Evolutionary conservation across 129 eudicot species (phyloP), one percentile per base, ranked within the genome.

Genomic region (Chrysanthemum makinoi): DNA sequence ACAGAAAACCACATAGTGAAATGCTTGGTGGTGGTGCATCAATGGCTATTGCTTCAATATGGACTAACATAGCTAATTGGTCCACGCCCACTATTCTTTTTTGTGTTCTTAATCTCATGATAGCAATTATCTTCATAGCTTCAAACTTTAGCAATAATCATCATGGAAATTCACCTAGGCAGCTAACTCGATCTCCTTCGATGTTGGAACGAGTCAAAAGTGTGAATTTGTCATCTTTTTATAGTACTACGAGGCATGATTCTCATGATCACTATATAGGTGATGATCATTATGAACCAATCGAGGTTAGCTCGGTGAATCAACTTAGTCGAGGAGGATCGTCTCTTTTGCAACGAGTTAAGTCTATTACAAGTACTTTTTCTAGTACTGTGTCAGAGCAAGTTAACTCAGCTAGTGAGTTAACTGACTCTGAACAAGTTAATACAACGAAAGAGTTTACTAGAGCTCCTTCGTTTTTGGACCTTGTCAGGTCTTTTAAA

Each of bases 201-300:
- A 66, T 86, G 2, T 72, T 87, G 39, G 64, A 80, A 20, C 89
- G 89, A 66, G 89, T 82, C 67, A 84, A 28, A 53, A 84, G 89
- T 62, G 44, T 84, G 15, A 77, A 76, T 54, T 57, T 81, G 26
- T 84, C 88, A 7, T 61, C 24, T 77, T 74, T 56, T 70, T 69
- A 16, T 61, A 70, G 44, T 28, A 28, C 33, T 28, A 28, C 5
- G 0, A 28, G 0, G 0, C 33, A 28, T 0, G 5, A 28, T 28
- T 28, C 33, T 28, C 33, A 28, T 28, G 4, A 28, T 28, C 33
- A 28, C 33, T 28, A 28, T 28, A 28, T 28, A 28, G 33, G 33
- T 28, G 33, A 28, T 28, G 33, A 28, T 28, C 33, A 28, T 28
- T 28, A 3, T 4, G 4, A 28, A 28, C 33, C 33, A 28, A 28